Conservation (phyloP, 257 asterid species). For the Gentiana straminea region DNA sequence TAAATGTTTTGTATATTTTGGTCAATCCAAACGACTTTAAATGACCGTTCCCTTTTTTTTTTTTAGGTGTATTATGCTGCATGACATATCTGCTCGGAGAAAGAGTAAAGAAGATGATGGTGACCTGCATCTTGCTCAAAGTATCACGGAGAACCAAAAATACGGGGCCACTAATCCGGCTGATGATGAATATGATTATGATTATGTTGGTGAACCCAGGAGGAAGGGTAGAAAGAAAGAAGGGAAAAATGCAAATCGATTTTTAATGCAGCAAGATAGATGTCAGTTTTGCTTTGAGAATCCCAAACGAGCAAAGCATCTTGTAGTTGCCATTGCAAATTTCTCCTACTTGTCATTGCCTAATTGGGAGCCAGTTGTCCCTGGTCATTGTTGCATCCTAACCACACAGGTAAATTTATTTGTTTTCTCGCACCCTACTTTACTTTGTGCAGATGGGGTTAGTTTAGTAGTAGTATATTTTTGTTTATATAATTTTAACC, state of each 20-base stretch:
- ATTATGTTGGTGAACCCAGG: slow-evolving; percentile 72
- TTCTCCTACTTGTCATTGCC: slow-evolving; percentile 74
- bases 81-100: slow-evolving; percentile 50
- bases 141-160: slow-evolving; percentile 48
- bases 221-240: slow-evolving; percentile 53
- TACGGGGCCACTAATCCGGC: slow-evolving; percentile 54
- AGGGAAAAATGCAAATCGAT: slow-evolving; percentile 40
- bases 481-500: too few species aligned
- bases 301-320: slow-evolving; percentile 81
- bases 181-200: slow-evolving; percentile 92
- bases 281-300: slow-evolving; percentile 87
- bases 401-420: slow-evolving; percentile 62
- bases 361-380: slow-evolving; percentile 61
- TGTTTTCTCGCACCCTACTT: background rate
- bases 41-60: slow-evolving; percentile 5
- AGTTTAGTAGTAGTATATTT: too few species aligned
- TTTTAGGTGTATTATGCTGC: slow-evolving; percentile 50
- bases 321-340: slow-evolving; percentile 75
- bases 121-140: slow-evolving; percentile 76
- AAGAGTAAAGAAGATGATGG: slow-evolving; percentile 75
- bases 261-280: slow-evolving; percentile 76
- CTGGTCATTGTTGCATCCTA: slow-evolving; percentile 81
- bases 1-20: background rate
- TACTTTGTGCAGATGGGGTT: background rate
- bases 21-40: background rate